A percentile compares a stretch with the other conserved stretches of the same genome.
Conservation (phyloP, 2,329 filamentous ascomycete species). For the Gliomastix tumulicola region DNA sequence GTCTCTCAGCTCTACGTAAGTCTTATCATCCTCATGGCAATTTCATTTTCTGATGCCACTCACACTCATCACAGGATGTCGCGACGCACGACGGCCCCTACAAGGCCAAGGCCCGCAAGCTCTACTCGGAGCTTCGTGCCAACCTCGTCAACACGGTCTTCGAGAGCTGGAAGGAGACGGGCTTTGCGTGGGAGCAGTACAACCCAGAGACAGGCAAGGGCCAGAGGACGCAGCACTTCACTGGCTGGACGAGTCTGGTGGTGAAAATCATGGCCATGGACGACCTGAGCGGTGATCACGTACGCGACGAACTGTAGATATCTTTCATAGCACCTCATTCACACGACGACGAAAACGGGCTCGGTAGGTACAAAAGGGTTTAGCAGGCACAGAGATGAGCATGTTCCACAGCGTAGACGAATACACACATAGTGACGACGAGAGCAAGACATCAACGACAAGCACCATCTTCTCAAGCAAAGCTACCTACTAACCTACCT, state of each 20-base stretch:
- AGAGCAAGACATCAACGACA: too few relatives aligned
- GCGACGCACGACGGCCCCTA: conserved; percentile 62
- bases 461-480: not conserved
- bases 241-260: conserved; percentile 96
- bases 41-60: not conserved
- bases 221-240: conserved; percentile 97
- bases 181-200: conserved; percentile 98
- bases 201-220: conserved; percentile 86
- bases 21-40: conserved; percentile 10
- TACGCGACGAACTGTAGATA: conserved; percentile 45
- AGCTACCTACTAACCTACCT: not conserved
- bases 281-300: conserved; percentile 41
- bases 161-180: conserved; percentile 80
- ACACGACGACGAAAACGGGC: too few relatives aligned
- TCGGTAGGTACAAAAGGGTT: too few relatives aligned
- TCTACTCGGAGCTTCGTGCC: conserved; percentile 71
- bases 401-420: too few relatives aligned
- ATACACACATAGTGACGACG: too few relatives aligned
- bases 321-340: too few relatives aligned
- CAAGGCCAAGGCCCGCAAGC: conserved; percentile 56
- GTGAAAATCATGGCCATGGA: conserved; percentile 98
- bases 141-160: conserved; percentile 89
- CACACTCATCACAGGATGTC: conserved; percentile 38
- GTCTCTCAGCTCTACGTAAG: conserved; percentile 71
- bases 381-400: too few relatives aligned